phyloP scores from a whole-genome alignment of 371 early-diverging fungal species.

The Smittium mucronatum region DNA sequence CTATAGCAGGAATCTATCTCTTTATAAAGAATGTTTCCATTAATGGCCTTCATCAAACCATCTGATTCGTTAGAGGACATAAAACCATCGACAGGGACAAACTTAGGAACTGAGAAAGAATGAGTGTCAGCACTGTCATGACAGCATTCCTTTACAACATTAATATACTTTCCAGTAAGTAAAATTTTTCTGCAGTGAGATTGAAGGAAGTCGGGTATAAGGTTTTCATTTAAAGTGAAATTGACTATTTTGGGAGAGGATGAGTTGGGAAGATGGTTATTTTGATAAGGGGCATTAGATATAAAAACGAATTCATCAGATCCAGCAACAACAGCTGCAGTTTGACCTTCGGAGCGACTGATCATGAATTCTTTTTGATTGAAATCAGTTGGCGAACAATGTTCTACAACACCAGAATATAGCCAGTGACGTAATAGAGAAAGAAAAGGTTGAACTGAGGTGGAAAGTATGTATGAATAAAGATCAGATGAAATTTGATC shows the following conservation, averaged over 20 bases:
- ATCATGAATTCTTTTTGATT: constrained; percentile 83
- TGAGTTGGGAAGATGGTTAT: not conserved
- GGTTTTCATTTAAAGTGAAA: constrained; percentile 18
- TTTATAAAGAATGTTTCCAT: constrained; percentile 16
- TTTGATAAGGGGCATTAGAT: constrained; percentile 34
- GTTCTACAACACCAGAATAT: constrained; percentile 66
- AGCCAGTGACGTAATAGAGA: constrained; percentile 76
- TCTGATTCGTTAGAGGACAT: not conserved
- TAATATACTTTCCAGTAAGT: constrained; percentile 84
- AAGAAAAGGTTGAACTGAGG: constrained; percentile 69
- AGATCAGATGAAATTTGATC: constrained; percentile 61
- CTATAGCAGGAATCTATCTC: constrained; percentile 46
- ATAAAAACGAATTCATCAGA: constrained; percentile 48
- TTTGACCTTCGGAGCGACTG: constrained; percentile 21
- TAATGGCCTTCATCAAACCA: not conserved
- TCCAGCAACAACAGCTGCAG: constrained; percentile 37
- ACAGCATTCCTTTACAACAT: constrained; percentile 74
- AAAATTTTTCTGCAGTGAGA: constrained; percentile 63
- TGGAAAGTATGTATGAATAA: constrained; percentile 57
- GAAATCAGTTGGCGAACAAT: constrained; percentile 37
- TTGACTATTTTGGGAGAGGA: constrained; percentile 7
- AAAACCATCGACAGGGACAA: not conserved
- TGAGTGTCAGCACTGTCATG: constrained; percentile 15
- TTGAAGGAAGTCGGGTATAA: constrained; percentile 59
- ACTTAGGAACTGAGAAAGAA: too few relatives aligned